These are phyloP conservation scores for Rhizopogon roseolus DNA, from an alignment of 768 basidiomycete species.

Conservation along the genomic window DNA sequence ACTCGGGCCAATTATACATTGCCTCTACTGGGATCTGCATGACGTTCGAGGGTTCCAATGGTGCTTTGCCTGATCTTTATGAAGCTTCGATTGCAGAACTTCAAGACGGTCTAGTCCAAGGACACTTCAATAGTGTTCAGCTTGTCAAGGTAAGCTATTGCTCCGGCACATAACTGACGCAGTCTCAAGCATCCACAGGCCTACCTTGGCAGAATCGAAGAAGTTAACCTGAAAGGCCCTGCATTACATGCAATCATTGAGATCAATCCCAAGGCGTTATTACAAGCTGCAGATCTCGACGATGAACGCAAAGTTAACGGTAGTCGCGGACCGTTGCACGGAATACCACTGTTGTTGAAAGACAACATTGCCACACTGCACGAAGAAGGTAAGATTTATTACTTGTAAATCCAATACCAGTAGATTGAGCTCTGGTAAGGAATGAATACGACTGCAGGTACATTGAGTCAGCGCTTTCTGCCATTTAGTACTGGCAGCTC, in stretches of 20 bases:
- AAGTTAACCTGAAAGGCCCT: constrained; percentile 62
- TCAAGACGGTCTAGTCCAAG: constrained; percentile 25
- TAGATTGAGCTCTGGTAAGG: constrained; percentile 9
- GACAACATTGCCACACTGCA: constrained; percentile 24
- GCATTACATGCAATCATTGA: constrained; percentile 56
- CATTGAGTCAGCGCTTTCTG: constrained; percentile 13
- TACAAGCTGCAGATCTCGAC: constrained; percentile 47
- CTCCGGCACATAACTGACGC: neutral
- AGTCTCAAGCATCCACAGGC: constrained; percentile 34
- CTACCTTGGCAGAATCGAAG: constrained; percentile 61
- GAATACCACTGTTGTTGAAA: constrained; percentile 50
- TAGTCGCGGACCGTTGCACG: constrained; percentile 42
- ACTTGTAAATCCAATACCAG: neutral
- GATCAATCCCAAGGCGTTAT: constrained; percentile 47
- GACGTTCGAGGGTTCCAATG: neutral
- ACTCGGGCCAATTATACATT: neutral
- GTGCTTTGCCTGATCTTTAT: constrained; percentile 29
- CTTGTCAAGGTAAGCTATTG: constrained; percentile 24
- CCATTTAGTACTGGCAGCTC: neutral
- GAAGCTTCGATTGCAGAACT: constrained; percentile 30
- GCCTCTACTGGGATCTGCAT: neutral
- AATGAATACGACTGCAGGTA: constrained; percentile 32
- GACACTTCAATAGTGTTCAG: constrained; percentile 31
- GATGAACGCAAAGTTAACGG: constrained; percentile 35
- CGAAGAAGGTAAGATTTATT: constrained; percentile 10